Conservation (phyloP, 352 stramenopile genomes). For the Peronospora tabacina region DNA sequence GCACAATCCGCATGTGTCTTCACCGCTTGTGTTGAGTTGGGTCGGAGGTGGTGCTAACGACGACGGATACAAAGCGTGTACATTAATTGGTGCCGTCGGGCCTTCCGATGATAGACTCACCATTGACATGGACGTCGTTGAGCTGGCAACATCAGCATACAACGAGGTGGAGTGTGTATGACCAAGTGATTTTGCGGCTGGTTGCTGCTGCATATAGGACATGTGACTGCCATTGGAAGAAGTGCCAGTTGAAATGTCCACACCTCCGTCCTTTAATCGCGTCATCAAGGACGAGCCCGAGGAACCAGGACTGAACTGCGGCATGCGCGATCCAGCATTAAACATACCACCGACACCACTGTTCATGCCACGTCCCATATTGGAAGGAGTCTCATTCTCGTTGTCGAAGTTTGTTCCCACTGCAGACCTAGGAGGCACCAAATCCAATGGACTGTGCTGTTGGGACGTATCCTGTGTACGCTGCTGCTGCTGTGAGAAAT, state of each 20-base stretch:
- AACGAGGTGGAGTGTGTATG: constrained; percentile 21
- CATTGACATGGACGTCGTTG: constrained; percentile 29
- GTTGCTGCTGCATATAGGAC: constrained; percentile 29
- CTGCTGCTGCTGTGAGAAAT: constrained; percentile 31
- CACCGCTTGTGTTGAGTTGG: constrained; percentile 14
- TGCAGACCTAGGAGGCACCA: constrained; percentile 23
- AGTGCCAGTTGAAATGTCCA: constrained; percentile 26
- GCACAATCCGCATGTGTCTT: constrained; percentile 38
- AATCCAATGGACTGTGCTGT: constrained; percentile 22
- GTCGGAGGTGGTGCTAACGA: constrained; percentile 17
- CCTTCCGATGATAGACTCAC: constrained; percentile 27
- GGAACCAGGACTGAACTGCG: constrained; percentile 21
- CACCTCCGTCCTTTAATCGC: constrained; percentile 26
- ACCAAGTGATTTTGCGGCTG: constrained; percentile 19
- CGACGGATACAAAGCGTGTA: constrained; percentile 26
- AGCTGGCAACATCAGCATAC: constrained; percentile 29
- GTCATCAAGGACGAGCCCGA: constrained; percentile 24
- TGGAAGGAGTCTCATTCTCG: constrained; percentile 14
- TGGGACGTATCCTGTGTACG: constrained; percentile 19
- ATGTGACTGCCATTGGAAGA: constrained; percentile 26
- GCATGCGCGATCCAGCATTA: constrained; percentile 23
- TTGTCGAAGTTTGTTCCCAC: constrained; percentile 25
- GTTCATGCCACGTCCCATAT: constrained; percentile 24
- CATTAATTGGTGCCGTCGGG: constrained; percentile 19
- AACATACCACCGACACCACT: constrained; percentile 24